A percentile compares a stretch with the other conserved stretches of the same genome.
Conservation (phyloP, 2,329 filamentous ascomycete species). For the Elsinoe arachidis region DNA sequence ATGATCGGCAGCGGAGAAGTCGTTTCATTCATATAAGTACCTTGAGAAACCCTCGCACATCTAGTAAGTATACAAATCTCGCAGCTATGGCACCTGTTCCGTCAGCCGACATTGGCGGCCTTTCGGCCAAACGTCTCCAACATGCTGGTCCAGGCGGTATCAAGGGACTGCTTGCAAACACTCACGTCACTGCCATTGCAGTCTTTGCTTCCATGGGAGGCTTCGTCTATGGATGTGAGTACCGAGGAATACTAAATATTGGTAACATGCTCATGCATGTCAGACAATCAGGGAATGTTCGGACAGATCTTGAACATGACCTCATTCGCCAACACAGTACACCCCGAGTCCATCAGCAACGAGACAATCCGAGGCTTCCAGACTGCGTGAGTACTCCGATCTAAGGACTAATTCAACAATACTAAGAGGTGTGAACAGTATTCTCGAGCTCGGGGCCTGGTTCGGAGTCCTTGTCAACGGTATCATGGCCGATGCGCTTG, state of each 20-base stretch:
- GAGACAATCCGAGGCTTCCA: conserved; percentile 11
- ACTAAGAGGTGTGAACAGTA: conserved; percentile 24
- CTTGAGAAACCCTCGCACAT: neutral
- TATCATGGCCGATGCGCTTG: conserved; percentile 60
- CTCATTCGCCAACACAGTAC: conserved; percentile 17
- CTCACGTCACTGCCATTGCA: conserved; percentile 20
- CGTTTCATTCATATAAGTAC: neutral
- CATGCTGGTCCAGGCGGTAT: conserved; percentile 20
- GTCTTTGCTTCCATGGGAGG: conserved; percentile 23
- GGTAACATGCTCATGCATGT: neutral
- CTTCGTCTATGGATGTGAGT: conserved; percentile 23
- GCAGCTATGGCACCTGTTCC: conserved; percentile 9
- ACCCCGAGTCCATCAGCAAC: conserved; percentile 5
- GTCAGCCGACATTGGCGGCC: conserved; percentile 11
- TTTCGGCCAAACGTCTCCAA: conserved; percentile 20
- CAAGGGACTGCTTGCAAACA: conserved; percentile 20
- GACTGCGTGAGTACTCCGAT: conserved; percentile 1
- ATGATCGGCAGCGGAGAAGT: neutral
- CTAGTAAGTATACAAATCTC: neutral
- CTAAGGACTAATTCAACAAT: neutral
- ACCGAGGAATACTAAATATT: neutral
- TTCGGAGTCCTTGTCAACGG: conserved; percentile 62
- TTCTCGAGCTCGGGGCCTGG: conserved; percentile 70
- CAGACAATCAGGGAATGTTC: conserved; percentile 18
- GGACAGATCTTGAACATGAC: conserved; percentile 21